Evolutionary conservation across 352 stramenopile genomes (phyloP), one percentile per base, ranked within the genome.

Genomic region (Phytophthora foliorum): DNA sequence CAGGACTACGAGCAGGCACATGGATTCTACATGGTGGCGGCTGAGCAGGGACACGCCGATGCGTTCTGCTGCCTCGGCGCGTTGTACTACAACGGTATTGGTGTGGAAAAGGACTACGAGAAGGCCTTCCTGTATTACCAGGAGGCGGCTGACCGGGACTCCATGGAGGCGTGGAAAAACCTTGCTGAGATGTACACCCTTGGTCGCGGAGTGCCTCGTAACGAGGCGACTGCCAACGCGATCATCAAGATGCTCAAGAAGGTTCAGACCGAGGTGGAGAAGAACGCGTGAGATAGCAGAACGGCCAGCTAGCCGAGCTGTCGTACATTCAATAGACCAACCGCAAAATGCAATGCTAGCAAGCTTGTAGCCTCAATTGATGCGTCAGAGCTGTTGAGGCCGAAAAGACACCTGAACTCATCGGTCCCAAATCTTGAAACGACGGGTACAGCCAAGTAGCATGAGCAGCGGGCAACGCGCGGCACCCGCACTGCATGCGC

Each of bases 201-300:
- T 17, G 89, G 89, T 17, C 79, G 79, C 32, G 89, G 89, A 31
- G 88, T 96, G 25, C 86, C 87, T 16, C 81, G 87, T 58, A 96
- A 90, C 56, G 78, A 93, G 36, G 82, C 86, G 19, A 93, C 86
- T 50, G 89, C 89, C 39, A 80, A 89, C 16, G 89, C 87, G 17
- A 96, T 96, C 62, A 77, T 96, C 39, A 90, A 93, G 66, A 96
- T 96, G 89, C 78, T 95, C 17, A 78, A 82, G 53, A 90, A 94
- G 65, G 78, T 80, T 48, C 74, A 87, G 34, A 38, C 49, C n/a
- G 55, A 79, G 34, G 65, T 73, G 44, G 25, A 73, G 48, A 49
- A 68, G 54, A 55, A 71, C 24, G 61, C 38, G 5, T 69, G 52
- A 60, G 24, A n/a, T 57, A 41, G 24, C 17, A 53, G 38, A 24